phyloP scores from a whole-genome alignment of 305 asterid genomes.

The Fraxinus angustifolia region DNA sequence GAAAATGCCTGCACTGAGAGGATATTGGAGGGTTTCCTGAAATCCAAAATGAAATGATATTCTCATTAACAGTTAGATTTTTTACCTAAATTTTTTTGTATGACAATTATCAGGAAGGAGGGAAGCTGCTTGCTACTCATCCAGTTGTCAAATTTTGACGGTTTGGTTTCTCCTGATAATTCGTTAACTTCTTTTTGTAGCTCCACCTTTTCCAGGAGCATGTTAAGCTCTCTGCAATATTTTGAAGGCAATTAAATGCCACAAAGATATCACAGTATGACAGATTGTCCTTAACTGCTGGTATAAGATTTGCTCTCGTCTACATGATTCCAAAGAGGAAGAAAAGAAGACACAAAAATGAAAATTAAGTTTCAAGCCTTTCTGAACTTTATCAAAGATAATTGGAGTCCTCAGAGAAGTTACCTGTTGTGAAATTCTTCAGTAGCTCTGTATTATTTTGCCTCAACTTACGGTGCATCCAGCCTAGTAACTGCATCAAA shows the following conservation, averaged over 20 bases:
- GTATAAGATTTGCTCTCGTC: background rate
- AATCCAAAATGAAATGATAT: constrained; percentile 23
- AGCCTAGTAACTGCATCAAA: constrained; percentile 65
- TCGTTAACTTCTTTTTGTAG: background rate
- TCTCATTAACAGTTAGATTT: constrained; percentile 10
- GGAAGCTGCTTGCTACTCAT: constrained; percentile 9
- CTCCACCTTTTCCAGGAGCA: background rate
- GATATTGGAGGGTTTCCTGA: constrained; percentile 46
- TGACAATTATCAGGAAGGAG: background rate
- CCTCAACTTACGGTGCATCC: constrained; percentile 66
- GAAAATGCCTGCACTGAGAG: constrained; percentile 34
- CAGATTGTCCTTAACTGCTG: background rate
- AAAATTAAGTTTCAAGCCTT: constrained; percentile 2
- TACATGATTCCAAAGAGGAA: constrained; percentile 6
- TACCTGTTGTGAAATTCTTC: constrained; percentile 51
- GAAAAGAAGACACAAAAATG: background rate
- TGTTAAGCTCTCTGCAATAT: constrained; percentile 4
- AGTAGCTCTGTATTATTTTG: constrained; percentile 42
- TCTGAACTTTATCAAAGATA: constrained; percentile 12
- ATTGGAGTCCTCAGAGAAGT: constrained; percentile 19
- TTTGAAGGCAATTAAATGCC: constrained; percentile 9
- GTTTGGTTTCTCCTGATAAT: background rate
- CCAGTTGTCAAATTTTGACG: background rate
- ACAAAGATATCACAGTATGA: background rate
- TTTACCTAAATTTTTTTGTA: constrained; percentile 12